phyloP scores from a whole-genome alignment of 768 basidiomycete genomes.

The Serendipita sp. region DNA sequence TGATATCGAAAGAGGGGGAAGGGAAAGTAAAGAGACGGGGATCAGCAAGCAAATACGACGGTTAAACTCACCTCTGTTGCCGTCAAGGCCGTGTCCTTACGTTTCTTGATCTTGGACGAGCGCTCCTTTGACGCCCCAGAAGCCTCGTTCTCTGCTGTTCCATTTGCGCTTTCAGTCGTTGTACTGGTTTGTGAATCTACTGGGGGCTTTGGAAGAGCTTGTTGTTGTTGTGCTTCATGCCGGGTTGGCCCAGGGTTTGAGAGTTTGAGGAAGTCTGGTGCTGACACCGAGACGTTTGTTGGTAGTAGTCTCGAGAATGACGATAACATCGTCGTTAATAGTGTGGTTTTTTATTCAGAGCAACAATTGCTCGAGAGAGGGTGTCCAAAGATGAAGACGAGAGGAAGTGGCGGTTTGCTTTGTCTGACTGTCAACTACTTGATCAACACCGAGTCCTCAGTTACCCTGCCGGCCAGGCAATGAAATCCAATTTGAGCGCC shows the following conservation, averaged over 20 bases:
- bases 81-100: not conserved
- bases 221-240: not conserved
- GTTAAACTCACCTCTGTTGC: not conserved
- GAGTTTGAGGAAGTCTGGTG: slow-evolving; percentile 5
- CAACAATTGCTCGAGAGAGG: too few relatives aligned
- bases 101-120: not conserved
- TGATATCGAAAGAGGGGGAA: not conserved
- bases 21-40: not conserved
- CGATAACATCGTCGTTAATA: not conserved
- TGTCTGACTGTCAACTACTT: too few relatives aligned
- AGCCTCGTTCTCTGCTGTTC: not conserved
- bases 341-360: too few relatives aligned
- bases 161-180: not conserved
- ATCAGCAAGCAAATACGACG: not conserved
- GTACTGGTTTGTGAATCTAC: not conserved
- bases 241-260: not conserved
- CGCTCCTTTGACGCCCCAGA: not conserved
- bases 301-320: not conserved
- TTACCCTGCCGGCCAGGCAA: too few relatives aligned
- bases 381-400: too few relatives aligned
- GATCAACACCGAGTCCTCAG: too few relatives aligned
- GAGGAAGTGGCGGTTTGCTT: too few relatives aligned
- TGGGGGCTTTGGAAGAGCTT: not conserved
- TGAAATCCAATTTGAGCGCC: too few relatives aligned
- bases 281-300: not conserved